phyloP scores from a whole-genome alignment of 2,329 filamentous ascomycete genomes.

The Aspergillus neotritici region DNA sequence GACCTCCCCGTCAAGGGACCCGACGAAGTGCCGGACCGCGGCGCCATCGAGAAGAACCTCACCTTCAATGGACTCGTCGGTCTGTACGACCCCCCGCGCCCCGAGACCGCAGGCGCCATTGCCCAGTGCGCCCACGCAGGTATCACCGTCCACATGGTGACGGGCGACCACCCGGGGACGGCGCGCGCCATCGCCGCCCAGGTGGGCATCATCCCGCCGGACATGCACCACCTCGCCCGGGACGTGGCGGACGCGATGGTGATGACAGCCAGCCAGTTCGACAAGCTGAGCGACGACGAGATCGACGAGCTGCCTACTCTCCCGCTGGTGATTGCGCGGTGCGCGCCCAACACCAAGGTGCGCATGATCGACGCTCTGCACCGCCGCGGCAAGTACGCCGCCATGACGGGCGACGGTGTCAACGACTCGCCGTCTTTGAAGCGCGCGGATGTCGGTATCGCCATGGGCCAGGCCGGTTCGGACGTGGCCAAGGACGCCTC shows the following conservation, averaged over 20 bases:
- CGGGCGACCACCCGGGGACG: conserved; percentile 74
- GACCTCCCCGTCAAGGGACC: conserved; percentile 3
- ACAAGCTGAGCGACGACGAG: conserved; percentile 66
- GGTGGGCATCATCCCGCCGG: conserved; percentile 67
- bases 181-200: conserved; percentile 72
- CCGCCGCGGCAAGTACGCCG: conserved; percentile 63
- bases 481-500: conserved; percentile 71
- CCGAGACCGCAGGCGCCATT: conserved; percentile 70
- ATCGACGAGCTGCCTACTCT: conserved; percentile 57
- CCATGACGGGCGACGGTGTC: conserved; percentile 86
- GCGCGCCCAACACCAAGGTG: conserved; percentile 62
- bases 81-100: conserved; percentile 79
- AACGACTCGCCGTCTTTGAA: conserved; percentile 82
- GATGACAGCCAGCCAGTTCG: conserved; percentile 72
- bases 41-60: conserved; percentile 61
- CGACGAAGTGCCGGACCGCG: conserved; percentile 41
- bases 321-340: conserved; percentile 55
- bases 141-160: conserved; percentile 78
- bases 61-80: conserved; percentile 75
- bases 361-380: conserved; percentile 68
- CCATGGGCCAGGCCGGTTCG: conserved; percentile 74
- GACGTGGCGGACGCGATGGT: conserved; percentile 64
- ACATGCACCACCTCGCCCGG: conserved; percentile 55
- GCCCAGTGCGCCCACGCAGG: conserved; percentile 65
- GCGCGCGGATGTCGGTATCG: conserved; percentile 77